Percentiles rank a stretch among this genome's conserved stretches.
Evolutionary conservation across 2,329 filamentous ascomycete species (phyloP).

Genomic region (Herpotrichia juniperi): DNA sequence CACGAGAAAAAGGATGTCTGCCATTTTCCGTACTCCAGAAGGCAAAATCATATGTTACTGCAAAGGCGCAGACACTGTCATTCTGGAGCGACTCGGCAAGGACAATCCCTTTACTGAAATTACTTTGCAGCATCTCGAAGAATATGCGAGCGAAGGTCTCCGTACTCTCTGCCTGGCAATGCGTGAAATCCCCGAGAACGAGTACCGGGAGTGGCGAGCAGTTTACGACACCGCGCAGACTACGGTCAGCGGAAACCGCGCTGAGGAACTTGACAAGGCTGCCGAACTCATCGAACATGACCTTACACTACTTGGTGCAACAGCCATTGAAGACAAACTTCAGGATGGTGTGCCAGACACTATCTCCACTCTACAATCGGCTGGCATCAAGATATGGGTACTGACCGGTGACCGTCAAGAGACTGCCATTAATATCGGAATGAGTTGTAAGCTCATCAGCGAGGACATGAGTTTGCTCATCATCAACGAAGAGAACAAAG

Average conservation of each 20-base stretch:
- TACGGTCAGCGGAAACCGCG: slow-evolving; percentile 88
- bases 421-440: slow-evolving; percentile 99
- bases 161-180: slow-evolving; percentile 93
- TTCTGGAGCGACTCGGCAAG: slow-evolving; percentile 83
- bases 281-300: slow-evolving; percentile 94
- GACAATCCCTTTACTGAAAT: slow-evolving; percentile 82
- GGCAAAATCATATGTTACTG: slow-evolving; percentile 93
- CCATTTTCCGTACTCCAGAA: slow-evolving; percentile 94
- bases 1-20: slow-evolving; percentile 95
- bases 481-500: slow-evolving; percentile 85
- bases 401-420: slow-evolving; percentile 97
- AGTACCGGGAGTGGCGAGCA: slow-evolving; percentile 85
- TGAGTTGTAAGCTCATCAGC: slow-evolving; percentile 98
- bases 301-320: slow-evolving; percentile 89
- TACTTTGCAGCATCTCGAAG: slow-evolving; percentile 95
- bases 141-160: slow-evolving; percentile 95
- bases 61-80: slow-evolving; percentile 97
- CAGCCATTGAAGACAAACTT: slow-evolving; percentile 94
- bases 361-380: slow-evolving; percentile 94
- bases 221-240: slow-evolving; percentile 88
- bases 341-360: slow-evolving; percentile 98
- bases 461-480: slow-evolving; percentile 99
- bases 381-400: slow-evolving; percentile 98
- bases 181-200: slow-evolving; percentile 88
- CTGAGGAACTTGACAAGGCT: slow-evolving; percentile 95